Evolutionary conservation across 495 filamentous ascomycete genomes (phyloP), one percentile per base, ranked within the genome.

Genomic region (Acidomyces sp.): DNA sequence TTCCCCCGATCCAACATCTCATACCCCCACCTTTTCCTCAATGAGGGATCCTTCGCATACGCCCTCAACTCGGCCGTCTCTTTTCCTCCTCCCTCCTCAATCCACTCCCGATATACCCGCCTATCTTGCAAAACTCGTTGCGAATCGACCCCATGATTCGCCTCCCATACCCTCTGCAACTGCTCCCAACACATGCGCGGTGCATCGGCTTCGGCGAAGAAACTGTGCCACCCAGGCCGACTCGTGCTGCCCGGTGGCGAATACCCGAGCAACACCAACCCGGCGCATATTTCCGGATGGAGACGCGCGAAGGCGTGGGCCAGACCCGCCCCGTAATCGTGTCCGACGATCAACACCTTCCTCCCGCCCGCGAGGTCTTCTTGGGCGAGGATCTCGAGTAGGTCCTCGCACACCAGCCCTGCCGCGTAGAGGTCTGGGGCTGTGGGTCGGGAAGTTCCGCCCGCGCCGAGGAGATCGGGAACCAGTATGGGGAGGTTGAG

Each of bases 391-490:
- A 51, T 39, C 23, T 48, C 42, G 4, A 37, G 6, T n/a, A 51
- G 2, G 29, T 51, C 48, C 16, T 17, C 21, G 19, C 15, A 9
- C 48, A 47, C 47, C 1, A 21, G 33, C 12, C 34, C 18, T 12
- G 24, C 35, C 9, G 23, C 23, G 39, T 54, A 54, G 10, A 24
- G 15, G 2, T 22, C 6, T 3, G 37, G 29, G 20, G 41, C 23
- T 2, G 43, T 48, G 10, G 51, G 51, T 33, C 51, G 44, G 24
- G 48, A 51, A n/a, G 43, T 48, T 4, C 51, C 43, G 34, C 38
- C 51, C 19, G 51, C 44, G 48, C 48, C 51, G 4, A 54, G 43
- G 4, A 51, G 31, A 37, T 52, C 49, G 12, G 47, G 48, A 17
- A 47, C 21, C 24, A 53, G 15, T 25, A 53, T 26, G 4, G 16